phyloP scores from a whole-genome alignment of 2,329 filamentous ascomycete species.

The Bipolaris zeicola region DNA sequence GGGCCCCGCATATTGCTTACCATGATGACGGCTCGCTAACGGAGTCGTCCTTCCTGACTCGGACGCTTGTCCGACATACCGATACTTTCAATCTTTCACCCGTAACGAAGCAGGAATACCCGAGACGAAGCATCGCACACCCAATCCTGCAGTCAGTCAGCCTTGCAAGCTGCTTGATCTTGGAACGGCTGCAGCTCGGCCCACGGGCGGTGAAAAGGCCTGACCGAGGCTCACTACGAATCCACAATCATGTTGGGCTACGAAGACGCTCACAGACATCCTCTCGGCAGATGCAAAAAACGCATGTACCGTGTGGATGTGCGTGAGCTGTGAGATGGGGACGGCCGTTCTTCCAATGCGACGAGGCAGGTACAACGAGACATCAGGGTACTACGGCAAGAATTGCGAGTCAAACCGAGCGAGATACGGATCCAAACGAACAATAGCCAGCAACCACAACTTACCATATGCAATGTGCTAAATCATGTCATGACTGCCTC shows the following conservation, averaged over 20 bases:
- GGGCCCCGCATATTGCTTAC: neutral
- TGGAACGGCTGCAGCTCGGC: neutral
- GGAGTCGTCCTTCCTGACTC: neutral
- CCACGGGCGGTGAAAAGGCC: neutral
- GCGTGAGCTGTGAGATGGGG: neutral
- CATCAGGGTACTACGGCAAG: neutral
- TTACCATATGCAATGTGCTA: too few relatives aligned
- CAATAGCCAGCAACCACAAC: too few relatives aligned
- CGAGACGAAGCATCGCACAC: neutral
- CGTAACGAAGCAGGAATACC: neutral
- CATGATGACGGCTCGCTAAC: neutral
- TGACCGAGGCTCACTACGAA: neutral
- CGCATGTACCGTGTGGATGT: neutral
- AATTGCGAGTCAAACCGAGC: neutral
- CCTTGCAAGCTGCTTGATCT: neutral
- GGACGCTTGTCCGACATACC: neutral
- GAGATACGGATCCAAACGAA: neutral
- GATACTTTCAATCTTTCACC: neutral
- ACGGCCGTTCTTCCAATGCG: neutral
- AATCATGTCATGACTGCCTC: neutral
- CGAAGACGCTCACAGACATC: neutral
- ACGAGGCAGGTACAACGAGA: conserved; percentile 3
- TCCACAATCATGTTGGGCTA: too few relatives aligned
- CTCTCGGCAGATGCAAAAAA: neutral
- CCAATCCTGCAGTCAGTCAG: too few relatives aligned